Evolutionary conservation across 179 eudicot genomes (phyloP).

Genomic region (Actinidia arguta): DNA sequence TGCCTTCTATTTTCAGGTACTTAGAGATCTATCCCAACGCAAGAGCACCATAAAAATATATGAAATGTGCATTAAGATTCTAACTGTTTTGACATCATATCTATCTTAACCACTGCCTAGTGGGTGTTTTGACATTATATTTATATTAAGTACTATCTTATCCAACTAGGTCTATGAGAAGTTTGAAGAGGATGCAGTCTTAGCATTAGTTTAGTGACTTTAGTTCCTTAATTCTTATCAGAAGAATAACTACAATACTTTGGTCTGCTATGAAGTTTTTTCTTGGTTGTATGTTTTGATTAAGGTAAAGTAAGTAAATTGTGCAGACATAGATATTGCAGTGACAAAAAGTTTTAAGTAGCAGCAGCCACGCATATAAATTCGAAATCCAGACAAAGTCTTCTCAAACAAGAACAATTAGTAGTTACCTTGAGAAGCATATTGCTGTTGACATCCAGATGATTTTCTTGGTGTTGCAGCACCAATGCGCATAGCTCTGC

Average conservation of each 20-base stretch:
- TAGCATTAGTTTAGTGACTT: neutral
- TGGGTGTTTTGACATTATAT: no score
- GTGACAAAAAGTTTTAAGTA: neutral
- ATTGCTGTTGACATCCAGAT: constrained; percentile 75
- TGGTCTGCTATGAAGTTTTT: neutral
- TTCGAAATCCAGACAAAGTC: neutral
- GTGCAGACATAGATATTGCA: neutral
- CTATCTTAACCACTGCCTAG: no score
- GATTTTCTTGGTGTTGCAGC: constrained; percentile 96
- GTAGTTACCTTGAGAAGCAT: constrained; percentile 56
- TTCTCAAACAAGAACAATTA: neutral
- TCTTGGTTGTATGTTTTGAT: neutral
- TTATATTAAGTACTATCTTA: constrained; percentile 11
- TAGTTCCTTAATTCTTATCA: neutral
- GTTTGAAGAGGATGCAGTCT: neutral
- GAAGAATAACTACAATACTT: neutral
- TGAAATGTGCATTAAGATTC: no score
- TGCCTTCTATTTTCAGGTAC: no score
- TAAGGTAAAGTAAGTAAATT: neutral
- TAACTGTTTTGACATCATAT: no score
- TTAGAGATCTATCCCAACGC: no score
- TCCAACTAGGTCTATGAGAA: neutral
- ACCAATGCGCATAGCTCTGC: constrained; percentile 95
- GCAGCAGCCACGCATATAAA: no score
- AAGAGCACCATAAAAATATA: no score